Evolutionary conservation across 2,329 filamentous ascomycete genomes (phyloP).

Genomic region (Penicillium sp.): DNA sequence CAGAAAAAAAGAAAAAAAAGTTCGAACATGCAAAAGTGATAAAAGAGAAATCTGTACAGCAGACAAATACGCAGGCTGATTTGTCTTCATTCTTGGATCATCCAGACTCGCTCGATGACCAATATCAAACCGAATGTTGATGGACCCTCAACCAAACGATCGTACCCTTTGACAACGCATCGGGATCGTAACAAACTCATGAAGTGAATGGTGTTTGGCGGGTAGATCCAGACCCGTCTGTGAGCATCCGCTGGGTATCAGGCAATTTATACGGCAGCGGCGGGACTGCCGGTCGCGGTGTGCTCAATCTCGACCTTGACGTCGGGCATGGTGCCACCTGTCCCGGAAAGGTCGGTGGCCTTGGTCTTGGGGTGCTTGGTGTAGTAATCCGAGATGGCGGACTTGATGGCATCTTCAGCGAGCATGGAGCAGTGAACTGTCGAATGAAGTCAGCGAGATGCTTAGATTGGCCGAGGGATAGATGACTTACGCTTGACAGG

Average conservation of each 20-base stretch:
- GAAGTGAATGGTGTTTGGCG: slow-evolving; percentile 8
- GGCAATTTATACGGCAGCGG: slow-evolving; percentile 23
- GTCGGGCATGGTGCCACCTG: slow-evolving; percentile 60
- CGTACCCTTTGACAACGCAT: slow-evolving; percentile 11
- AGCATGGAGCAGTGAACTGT: slow-evolving; percentile 87
- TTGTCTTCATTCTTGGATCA: slow-evolving; percentile 7
- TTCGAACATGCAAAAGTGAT: slow-evolving; percentile 6
- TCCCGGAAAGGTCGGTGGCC: slow-evolving; percentile 70
- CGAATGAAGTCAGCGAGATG: slow-evolving; percentile 8
- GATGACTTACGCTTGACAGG: slow-evolving; percentile 71
- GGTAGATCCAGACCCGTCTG: slow-evolving; percentile 4
- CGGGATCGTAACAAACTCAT: slow-evolving; percentile 11
- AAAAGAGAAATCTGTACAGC: slow-evolving; percentile 24
- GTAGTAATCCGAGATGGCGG: slow-evolving; percentile 84
- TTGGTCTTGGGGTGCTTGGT: slow-evolving; percentile 77
- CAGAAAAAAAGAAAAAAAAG: slow-evolving; percentile 16
- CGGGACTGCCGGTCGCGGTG: slow-evolving; percentile 26
- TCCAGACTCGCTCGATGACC: not conserved
- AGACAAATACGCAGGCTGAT: slow-evolving; percentile 24
- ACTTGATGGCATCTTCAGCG: slow-evolving; percentile 88
- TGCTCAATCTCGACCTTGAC: slow-evolving; percentile 45
- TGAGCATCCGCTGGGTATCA: not conserved
- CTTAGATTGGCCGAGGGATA: not conserved
- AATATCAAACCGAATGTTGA: slow-evolving; percentile 4
- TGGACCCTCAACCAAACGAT: slow-evolving; percentile 19